Percentiles rank a stretch among this genome's conserved stretches.
These are phyloP conservation scores for Phaeotremella skinneri DNA, from an alignment of 768 basidiomycete species.

Conservation along the genomic window DNA sequence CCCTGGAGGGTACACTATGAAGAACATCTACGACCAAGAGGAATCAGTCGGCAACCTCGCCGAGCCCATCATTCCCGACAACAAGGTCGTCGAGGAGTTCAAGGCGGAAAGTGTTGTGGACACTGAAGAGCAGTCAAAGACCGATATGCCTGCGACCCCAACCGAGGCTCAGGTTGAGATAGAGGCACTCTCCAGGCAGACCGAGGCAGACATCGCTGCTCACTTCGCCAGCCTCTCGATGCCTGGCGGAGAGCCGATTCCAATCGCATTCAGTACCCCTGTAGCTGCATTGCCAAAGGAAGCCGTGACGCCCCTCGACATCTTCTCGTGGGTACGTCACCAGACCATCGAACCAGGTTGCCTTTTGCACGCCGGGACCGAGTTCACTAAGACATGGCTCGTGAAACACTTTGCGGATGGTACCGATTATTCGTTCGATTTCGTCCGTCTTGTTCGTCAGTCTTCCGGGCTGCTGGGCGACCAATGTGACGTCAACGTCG, in stretches of 20 bases:
- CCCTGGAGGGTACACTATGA: constrained; percentile 22
- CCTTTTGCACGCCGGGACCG: constrained; percentile 45
- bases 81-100: constrained; percentile 15
- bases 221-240: neutral
- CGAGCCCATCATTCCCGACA: constrained; percentile 24
- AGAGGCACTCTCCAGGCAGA: neutral
- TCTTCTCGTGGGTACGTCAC: constrained; percentile 45
- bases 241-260: neutral
- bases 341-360: constrained; percentile 48
- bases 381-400: constrained; percentile 52
- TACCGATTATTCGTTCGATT: constrained; percentile 36
- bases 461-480: constrained; percentile 17
- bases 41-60: constrained; percentile 13
- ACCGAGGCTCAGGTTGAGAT: neutral
- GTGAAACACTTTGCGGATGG: constrained; percentile 48
- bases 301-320: constrained; percentile 32
- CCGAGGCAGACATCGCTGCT: neutral
- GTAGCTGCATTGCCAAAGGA: constrained; percentile 5
- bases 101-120: neutral
- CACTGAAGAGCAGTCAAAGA: too few relatives aligned
- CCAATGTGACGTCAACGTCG: constrained; percentile 13
- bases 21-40: constrained; percentile 16
- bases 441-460: constrained; percentile 23
- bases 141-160: constrained; percentile 1
- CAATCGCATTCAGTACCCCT: neutral